Base-by-base conservation (phyloP, 129 eudicot genomes). In the Centaurea solstitialis region DNA sequence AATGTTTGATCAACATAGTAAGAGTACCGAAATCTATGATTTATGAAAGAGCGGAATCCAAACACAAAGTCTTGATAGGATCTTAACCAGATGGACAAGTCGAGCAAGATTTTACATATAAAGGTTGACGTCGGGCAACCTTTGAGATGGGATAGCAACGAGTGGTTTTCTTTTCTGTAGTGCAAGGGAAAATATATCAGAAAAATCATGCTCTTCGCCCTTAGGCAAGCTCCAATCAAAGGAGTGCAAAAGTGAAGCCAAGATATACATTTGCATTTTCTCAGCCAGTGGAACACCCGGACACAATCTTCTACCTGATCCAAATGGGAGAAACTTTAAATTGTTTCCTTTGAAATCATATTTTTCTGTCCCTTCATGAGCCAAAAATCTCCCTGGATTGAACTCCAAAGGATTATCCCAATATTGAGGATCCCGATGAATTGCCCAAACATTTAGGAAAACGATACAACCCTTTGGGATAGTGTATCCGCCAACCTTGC, bases 261-360 rank as follows among this genome's bases (percentile, higher is more conserved):
- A 33, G 37, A 33, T 33, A 33, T 33, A 33, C 37, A 33, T 33
- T 33, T 33, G 37, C 37, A 37, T 35, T 61, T 28, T 76, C 26
- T 61, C 47, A 2, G 10, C 68, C 53, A 33, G 59, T 1, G 40
- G 69, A n/a, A 61, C 22, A 57, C 79, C 79, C 0, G 33, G 71
- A 76, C 79, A 76, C 70, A 39, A 3, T 76, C 80, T 38, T 76
- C 80, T 64, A 38, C 80, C 80, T 6, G 72, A 76, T 21, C 80
- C 80, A 76, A 76, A 76, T 4, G 72, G 80, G n/a, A 76, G 65
- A 20, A 37, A 76, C 2, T 62, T 76, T 53, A 76, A 37, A 76
- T 62, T 38, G 9, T 76, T 76, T 11, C 80, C 80, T 6, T 17
- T 64, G 59, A 62, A 61, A 76, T 76, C 80, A 71, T 38, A 76